These are phyloP conservation scores for Sporisorium iseilematis-ciliati DNA, from an alignment of 1,284 basidiomycete species.

Conservation along the genomic window DNA sequence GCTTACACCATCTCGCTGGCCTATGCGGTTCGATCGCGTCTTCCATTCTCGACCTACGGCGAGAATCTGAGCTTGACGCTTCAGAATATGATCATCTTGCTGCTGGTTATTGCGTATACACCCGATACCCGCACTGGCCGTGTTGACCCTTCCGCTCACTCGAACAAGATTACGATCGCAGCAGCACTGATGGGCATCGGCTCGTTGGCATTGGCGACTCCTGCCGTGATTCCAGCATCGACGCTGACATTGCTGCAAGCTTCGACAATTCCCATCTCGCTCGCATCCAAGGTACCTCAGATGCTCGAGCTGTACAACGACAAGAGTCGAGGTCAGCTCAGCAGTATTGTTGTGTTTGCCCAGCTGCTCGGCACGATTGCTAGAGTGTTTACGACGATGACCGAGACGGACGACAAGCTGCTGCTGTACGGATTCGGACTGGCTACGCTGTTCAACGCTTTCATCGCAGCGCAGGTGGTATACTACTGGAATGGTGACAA, in stretches of 20 bases:
- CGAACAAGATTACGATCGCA: conserved; percentile 71
- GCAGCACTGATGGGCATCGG: conserved; percentile 88
- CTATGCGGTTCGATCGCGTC: conserved; percentile 84
- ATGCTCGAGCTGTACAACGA: conserved; percentile 65
- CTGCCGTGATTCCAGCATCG: conserved; percentile 45
- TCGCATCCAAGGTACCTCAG: conserved; percentile 68
- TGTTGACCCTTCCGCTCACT: conserved; percentile 50
- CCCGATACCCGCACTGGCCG: conserved; percentile 34
- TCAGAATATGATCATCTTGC: conserved; percentile 69
- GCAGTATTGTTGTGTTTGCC: conserved; percentile 67
- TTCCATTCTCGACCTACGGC: conserved; percentile 95
- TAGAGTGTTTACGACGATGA: conserved; percentile 67
- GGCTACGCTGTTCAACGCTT: conserved; percentile 67
- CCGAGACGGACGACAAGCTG: conserved; percentile 68
- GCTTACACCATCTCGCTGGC: conserved; percentile 84
- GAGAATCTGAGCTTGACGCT: conserved; percentile 68
- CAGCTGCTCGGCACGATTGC: conserved; percentile 67
- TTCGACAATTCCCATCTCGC: conserved; percentile 65
- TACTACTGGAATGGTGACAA: conserved; percentile 65
- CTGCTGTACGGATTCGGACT: conserved; percentile 67
- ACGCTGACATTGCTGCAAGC: conserved; percentile 62
- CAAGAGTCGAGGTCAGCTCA: conserved; percentile 66
- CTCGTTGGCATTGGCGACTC: conserved; percentile 72
- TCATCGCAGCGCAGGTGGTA: conserved; percentile 64
- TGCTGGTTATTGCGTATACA: conserved; percentile 63